Conservation (phyloP, 2,329 filamentous ascomycete species). For the Botrytis tulipae region DNA sequence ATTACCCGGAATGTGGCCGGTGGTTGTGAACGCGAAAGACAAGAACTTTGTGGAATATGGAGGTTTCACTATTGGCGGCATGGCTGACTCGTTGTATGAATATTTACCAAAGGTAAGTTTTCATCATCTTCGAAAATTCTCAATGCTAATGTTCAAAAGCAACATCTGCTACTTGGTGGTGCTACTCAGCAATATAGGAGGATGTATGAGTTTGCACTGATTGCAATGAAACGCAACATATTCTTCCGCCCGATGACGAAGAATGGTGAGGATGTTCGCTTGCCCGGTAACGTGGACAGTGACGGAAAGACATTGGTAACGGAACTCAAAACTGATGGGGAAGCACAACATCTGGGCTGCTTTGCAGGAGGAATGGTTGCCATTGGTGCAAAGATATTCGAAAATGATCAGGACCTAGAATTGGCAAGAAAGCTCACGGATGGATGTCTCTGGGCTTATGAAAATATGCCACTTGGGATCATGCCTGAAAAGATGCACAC, state of each 20-base stretch:
- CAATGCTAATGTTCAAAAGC: constrained; percentile 13
- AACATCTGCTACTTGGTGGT: constrained; percentile 27
- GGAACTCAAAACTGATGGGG: constrained; percentile 37
- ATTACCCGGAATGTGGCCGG: constrained; percentile 62
- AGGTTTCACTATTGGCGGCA: constrained; percentile 51
- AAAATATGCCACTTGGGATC: constrained; percentile 54
- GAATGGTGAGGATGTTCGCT: constrained; percentile 41
- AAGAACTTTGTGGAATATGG: constrained; percentile 18
- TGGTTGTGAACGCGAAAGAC: constrained; percentile 53
- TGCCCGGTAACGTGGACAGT: constrained; percentile 46
- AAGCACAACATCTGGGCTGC: constrained; percentile 64
- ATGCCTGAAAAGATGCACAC: constrained; percentile 58
- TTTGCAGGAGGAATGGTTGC: constrained; percentile 70
- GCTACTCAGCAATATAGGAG: constrained; percentile 23
- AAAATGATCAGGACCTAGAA: constrained; percentile 51
- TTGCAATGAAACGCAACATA: constrained; percentile 45
- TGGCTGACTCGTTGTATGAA: constrained; percentile 57
- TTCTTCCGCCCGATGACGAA: constrained; percentile 47
- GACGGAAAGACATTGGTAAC: constrained; percentile 11
- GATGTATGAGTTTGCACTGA: constrained; percentile 46
- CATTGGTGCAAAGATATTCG: constrained; percentile 62
- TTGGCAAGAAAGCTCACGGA: constrained; percentile 57
- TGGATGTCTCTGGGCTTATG: constrained; percentile 62
- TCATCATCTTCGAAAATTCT: background rate
- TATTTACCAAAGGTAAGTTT: constrained; percentile 56